Percentiles rank a stretch among this genome's conserved stretches.
Evolutionary conservation across 2,329 filamentous ascomycete species (phyloP).

Genomic region (Monilinia fructicola): DNA sequence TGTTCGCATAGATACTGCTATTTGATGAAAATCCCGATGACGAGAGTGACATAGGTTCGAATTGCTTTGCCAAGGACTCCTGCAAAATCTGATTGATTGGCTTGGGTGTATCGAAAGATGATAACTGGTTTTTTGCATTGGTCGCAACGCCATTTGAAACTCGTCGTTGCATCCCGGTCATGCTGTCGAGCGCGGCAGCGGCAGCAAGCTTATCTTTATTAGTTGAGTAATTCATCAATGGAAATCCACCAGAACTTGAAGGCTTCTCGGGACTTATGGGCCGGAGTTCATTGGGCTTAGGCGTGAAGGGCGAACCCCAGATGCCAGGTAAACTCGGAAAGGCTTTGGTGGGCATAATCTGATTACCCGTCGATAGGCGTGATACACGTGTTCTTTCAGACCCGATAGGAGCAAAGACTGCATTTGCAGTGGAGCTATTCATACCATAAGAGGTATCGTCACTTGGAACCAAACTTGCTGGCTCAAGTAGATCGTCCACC

Average conservation of each 20-base stretch:
- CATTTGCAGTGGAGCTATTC: slow-evolving; percentile 53
- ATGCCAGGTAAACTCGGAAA: slow-evolving; percentile 45
- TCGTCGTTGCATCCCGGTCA: slow-evolving; percentile 28
- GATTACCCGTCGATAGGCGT: slow-evolving; percentile 40
- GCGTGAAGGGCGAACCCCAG: slow-evolving; percentile 47
- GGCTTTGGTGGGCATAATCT: slow-evolving; percentile 34
- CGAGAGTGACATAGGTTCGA: slow-evolving; percentile 27
- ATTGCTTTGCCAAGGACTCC: slow-evolving; percentile 32
- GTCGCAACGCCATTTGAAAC: slow-evolving; percentile 26
- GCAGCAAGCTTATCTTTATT: slow-evolving; percentile 31
- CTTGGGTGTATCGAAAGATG: slow-evolving; percentile 24
- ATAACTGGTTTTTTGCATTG: slow-evolving; percentile 17
- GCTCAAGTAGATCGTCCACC: slow-evolving; percentile 55
- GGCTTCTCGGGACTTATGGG: slow-evolving; percentile 43
- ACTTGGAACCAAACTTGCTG: slow-evolving; percentile 40
- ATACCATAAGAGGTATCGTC: slow-evolving; percentile 55
- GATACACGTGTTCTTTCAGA: slow-evolving; percentile 37
- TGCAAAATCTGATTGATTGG: slow-evolving; percentile 34
- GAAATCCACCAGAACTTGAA: slow-evolving; percentile 36
- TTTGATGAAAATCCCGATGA: slow-evolving; percentile 48
- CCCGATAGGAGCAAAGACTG: slow-evolving; percentile 48
- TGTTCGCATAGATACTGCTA: slow-evolving; percentile 53
- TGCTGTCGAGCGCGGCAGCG: slow-evolving; percentile 33
- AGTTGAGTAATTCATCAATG: slow-evolving; percentile 39
- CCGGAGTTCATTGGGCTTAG: slow-evolving; percentile 44